Conservation (phyloP, 805 yeast species). For the Millerozyma acaciae region DNA sequence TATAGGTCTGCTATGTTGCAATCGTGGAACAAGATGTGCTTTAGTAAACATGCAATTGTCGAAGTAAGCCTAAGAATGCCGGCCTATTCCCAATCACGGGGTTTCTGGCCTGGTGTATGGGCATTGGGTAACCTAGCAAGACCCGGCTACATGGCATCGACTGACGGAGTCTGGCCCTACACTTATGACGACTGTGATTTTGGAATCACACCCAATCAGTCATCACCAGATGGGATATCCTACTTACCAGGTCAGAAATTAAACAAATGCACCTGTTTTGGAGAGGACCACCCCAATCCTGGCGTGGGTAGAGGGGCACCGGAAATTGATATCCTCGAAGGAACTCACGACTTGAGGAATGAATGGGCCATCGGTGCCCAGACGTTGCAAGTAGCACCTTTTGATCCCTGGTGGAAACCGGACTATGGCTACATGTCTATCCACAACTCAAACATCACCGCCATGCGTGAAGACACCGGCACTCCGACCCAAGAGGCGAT, state of each 20-base stretch:
- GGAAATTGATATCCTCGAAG: slow-evolving; percentile 91
- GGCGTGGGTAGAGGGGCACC: slow-evolving; percentile 41
- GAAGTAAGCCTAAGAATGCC: slow-evolving; percentile 33
- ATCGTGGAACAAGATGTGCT: slow-evolving; percentile 37
- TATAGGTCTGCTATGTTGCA: slow-evolving; percentile 40
- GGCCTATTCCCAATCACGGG: slow-evolving; percentile 32
- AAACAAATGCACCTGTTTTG: slow-evolving; percentile 32
- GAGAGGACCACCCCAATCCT: slow-evolving; percentile 35
- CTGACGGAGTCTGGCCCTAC: slow-evolving; percentile 42
- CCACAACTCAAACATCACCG: slow-evolving; percentile 62
- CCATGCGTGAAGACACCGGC: slow-evolving; percentile 86
- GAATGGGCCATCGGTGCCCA: slow-evolving; percentile 77
- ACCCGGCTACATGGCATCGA: slow-evolving; percentile 34
- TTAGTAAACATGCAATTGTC: slow-evolving; percentile 31
- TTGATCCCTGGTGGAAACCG: slow-evolving; percentile 91
- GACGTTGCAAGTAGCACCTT: slow-evolving; percentile 89
- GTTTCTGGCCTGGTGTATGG: slow-evolving; percentile 43
- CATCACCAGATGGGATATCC: slow-evolving; percentile 39
- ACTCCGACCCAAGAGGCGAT: slow-evolving; percentile 94
- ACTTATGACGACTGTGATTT: slow-evolving; percentile 37
- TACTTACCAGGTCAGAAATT: slow-evolving; percentile 38
- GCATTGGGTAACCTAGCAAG: slow-evolving; percentile 39
- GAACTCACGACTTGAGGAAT: slow-evolving; percentile 56
- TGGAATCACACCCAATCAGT: slow-evolving; percentile 39
- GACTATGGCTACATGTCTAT: slow-evolving; percentile 79